Base-by-base conservation (phyloP, 257 asterid genomes). In the Catharanthus roseus region DNA sequence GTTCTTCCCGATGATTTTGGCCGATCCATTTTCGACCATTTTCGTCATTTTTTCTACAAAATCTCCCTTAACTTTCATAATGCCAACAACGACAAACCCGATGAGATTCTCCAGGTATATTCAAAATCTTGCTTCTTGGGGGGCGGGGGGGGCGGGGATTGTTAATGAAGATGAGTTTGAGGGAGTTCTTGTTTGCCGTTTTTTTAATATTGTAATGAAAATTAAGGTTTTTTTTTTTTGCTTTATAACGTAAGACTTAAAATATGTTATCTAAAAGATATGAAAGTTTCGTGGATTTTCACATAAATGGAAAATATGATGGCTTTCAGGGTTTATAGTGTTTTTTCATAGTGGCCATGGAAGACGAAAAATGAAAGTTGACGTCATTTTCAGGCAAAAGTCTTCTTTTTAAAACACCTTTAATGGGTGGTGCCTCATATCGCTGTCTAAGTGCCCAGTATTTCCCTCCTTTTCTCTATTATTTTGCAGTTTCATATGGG, bases 21-120 rank as follows among this genome's bases (percentile, higher is more conserved):
- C 7, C 79, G 78, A 5, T 88, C 93, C 60, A 55, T 90, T 79
- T 80, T 88, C 84, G 87, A 85, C 50, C 84, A 87, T 0, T 26
- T 87, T 67, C 81, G 90, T 6, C 55, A 67, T 24, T n/a, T 85
- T 29, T n/a, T 56, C 29, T 49, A 54, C 33, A 76, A 49, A 65
- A 39, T 86, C 70, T 47, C 74, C 21, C 73, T 56, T 12, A 29
- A 49, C 5, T 16, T 67, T 19, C 69, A n/a, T 0, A 80, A 60
- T 33, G 78, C 55, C 1, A 73, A 38, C 1, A 73, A 38, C 6
- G 72, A 66, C 31, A 70, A 76, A 10, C 75, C 77, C 3, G 82
- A n/a, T n/a, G n/a, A 86, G 50, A 77, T 75, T 68, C 60, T 86
- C 50, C 89, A 86, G 89, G 96, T 87, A 77, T 33, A 1, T 9